Percentiles rank a stretch among this genome's conserved stretches.
These are phyloP conservation scores for Quercus bicolor DNA, from an alignment of 306 rosid species.

Conservation along the genomic window DNA sequence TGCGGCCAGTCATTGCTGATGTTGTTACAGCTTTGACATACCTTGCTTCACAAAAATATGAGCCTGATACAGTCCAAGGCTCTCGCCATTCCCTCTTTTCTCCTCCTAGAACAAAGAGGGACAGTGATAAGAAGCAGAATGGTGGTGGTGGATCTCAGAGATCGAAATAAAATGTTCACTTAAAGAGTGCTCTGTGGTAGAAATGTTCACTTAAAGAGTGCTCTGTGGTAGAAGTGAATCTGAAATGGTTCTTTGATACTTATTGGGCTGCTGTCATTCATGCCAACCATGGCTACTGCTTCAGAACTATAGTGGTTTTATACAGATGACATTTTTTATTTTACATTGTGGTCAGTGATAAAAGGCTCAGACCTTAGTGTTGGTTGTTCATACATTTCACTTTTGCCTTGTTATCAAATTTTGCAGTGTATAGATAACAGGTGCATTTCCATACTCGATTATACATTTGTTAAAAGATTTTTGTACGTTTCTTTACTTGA, in stretches of 20 bases:
- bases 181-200: not conserved
- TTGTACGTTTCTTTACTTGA: not conserved
- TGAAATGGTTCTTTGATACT: not conserved
- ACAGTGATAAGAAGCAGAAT: conserved; percentile 31
- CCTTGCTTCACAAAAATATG: conserved; percentile 71
- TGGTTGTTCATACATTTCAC: not conserved
- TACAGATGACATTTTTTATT: not conserved
- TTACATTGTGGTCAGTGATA: not conserved
- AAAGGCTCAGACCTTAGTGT: not conserved
- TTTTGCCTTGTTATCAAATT: not conserved
- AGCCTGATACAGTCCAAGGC: conserved; percentile 51
- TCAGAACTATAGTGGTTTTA: not conserved
- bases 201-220: not conserved
- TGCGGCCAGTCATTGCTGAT: conserved; percentile 86
- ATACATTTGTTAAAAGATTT: not conserved
- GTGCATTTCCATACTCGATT: conserved; percentile 14
- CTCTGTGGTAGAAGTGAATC: not conserved
- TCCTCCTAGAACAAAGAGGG: conserved; percentile 65
- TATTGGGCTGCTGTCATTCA: not conserved
- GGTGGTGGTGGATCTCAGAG: conserved; percentile 34
- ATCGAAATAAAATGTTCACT: conserved; percentile 8
- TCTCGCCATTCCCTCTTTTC: conserved; percentile 54
- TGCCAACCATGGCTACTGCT: not conserved
- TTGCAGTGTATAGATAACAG: conserved; percentile 2
- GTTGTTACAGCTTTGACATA: conserved; percentile 89